Evolutionary conservation across 1,139 yeast species (phyloP), one percentile per base, ranked within the genome.

Genomic region (Saccharomycopsis hybrid): DNA sequence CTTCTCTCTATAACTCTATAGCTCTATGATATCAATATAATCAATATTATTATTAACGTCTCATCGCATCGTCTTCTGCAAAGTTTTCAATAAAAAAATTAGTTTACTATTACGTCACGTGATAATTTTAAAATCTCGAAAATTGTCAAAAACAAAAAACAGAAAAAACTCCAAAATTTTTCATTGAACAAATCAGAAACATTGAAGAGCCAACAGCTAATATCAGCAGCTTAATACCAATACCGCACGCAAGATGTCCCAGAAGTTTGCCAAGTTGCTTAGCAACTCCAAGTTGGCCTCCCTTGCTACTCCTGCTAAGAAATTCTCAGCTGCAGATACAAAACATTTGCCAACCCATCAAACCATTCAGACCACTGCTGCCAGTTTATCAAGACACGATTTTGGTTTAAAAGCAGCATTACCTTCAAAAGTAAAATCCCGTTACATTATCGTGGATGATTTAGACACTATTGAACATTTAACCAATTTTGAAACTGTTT

Each of bases 351-450:
- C 85, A 31, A 69, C 76, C 0, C 79, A 76, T 57, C 87, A 82
- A 62, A 71, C 78, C 27, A 69, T 82, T 27, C 78, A 75, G 56
- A 73, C 85, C 1, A 74, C 80, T 41, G 72, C 80, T 9, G 71
- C 82, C 2, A 71, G 83, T 1, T 65, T 73, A 46, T 64, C 72
- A 49, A 72, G 82, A 57, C 75, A 77, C 54, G 82, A 82, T 64
- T 82, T 80, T 77, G 88, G 88, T 56, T 63, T 82, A 51, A 82
- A 82, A 60, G 66, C 76, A 55, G 70, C 79, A 47, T 65, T 82
- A 38, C 86, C 87, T 2, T 62, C 67, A 11, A 73, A 73, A 53
- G 63, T 73, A 46, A 69, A 70, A 54, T 65, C 80, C 1, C 68
- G 74, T 49, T 73, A 72, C 57, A 62, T 80, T 51, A 71, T 76